Percentiles rank a stretch among this genome's conserved stretches.
These are phyloP conservation scores for Coemansia javaensis DNA, from an alignment of 192 early-diverging fungal genomes.

Conservation along the genomic window DNA sequence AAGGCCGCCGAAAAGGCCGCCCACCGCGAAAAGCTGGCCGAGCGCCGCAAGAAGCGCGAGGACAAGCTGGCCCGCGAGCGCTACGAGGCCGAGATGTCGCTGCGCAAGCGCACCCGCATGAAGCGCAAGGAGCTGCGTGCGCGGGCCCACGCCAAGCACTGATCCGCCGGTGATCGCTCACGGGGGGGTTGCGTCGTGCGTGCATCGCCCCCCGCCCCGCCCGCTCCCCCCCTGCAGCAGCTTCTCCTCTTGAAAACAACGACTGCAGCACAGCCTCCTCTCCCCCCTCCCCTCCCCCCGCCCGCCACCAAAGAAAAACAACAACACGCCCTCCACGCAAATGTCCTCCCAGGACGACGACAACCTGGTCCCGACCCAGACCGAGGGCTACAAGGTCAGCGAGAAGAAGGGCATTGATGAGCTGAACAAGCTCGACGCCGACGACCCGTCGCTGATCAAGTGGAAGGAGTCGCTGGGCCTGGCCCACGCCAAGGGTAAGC, in stretches of 20 bases:
- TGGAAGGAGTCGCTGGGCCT: constrained; percentile 97
- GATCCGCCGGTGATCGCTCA: not conserved
- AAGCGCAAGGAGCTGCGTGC: constrained; percentile 49
- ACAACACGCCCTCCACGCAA: too few species aligned
- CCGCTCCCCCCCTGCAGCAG: too few species aligned
- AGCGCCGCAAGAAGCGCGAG: constrained; percentile 39
- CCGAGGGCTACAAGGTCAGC: constrained; percentile 84
- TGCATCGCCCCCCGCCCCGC: too few species aligned
- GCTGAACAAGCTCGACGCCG: constrained; percentile 77
- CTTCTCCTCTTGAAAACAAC: too few species aligned
- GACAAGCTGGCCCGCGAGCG: constrained; percentile 35
- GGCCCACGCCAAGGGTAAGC: constrained; percentile 50
- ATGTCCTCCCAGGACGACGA: constrained; percentile 38
- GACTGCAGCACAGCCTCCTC: too few species aligned
- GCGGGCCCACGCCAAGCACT: constrained; percentile 51
- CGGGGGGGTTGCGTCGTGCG: not conserved
- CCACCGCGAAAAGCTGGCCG: constrained; percentile 22
- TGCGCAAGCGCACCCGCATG: constrained; percentile 44
- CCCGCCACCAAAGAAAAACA: too few species aligned
- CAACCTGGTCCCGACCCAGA: constrained; percentile 67
- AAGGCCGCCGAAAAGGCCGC: constrained; percentile 32
- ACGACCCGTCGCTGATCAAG: constrained; percentile 89
- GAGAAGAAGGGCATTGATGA: constrained; percentile 89
- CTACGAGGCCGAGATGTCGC: constrained; percentile 41
- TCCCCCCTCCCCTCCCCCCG: too few species aligned